phyloP scores from a whole-genome alignment of 306 rosid species.

The Corylus avellana region DNA sequence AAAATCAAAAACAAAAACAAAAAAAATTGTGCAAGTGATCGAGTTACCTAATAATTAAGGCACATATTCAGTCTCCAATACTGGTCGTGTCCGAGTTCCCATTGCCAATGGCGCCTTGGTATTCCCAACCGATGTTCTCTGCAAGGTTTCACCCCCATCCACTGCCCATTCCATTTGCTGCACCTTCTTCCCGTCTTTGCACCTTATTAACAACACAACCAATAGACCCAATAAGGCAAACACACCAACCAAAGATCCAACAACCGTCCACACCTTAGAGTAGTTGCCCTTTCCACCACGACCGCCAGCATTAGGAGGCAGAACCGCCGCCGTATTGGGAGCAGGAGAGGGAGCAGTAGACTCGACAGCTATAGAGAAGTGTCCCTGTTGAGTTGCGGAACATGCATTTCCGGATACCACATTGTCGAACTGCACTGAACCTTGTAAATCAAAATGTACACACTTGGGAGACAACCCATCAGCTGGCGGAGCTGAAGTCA shows the following conservation, averaged over 20 bases:
- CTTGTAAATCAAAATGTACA: constrained; percentile 49
- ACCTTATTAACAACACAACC: constrained; percentile 21
- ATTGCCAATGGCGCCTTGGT: constrained; percentile 45
- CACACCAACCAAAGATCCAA: constrained; percentile 36
- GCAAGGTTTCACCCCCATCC: constrained; percentile 24
- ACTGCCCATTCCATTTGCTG: constrained; percentile 35
- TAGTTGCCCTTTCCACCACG: constrained; percentile 1
- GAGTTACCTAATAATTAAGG: constrained; percentile 26
- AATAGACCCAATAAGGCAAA: constrained; percentile 20
- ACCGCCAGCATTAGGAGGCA: neutral
- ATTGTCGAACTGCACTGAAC: constrained; percentile 42
- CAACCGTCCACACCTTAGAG: constrained; percentile 25
- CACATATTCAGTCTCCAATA: constrained; percentile 43
- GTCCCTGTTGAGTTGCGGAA: constrained; percentile 48
- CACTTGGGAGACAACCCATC: constrained; percentile 37
- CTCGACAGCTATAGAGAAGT: constrained; percentile 50
- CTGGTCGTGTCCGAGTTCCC: constrained; percentile 49
- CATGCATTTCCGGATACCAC: constrained; percentile 41
- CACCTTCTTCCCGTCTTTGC: constrained; percentile 10
- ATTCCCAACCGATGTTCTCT: constrained; percentile 29
- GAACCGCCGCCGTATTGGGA: constrained; percentile 27
- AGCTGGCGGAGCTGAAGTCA: constrained; percentile 3
- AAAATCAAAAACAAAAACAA: constrained; percentile 1
- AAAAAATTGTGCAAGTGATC: constrained; percentile 10
- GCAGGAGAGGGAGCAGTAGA: constrained; percentile 29